These are phyloP conservation scores for Plantago coronopus DNA, from an alignment of 305 asterid species.

Conservation along the genomic window DNA sequence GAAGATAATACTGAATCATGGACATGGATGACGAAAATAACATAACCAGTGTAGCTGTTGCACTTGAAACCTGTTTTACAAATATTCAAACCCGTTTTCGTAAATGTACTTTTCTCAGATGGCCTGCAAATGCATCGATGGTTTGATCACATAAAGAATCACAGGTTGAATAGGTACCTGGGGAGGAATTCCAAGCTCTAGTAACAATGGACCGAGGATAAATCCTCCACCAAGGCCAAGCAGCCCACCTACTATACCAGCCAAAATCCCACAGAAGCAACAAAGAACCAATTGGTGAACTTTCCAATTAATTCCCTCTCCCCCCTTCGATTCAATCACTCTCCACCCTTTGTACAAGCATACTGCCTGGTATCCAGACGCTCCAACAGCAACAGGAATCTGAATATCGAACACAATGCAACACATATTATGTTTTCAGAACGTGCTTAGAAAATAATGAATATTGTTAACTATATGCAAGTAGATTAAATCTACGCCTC, in stretches of 20 bases:
- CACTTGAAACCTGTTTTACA: slow-evolving; percentile 57
- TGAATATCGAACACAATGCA: slow-evolving; percentile 26
- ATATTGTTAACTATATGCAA: not conserved
- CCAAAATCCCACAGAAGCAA: slow-evolving; percentile 59
- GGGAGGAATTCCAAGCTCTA: slow-evolving; percentile 72
- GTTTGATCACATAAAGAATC: too few species aligned
- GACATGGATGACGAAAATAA: slow-evolving; percentile 76
- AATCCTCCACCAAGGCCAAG: slow-evolving; percentile 86
- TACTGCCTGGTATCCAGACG: slow-evolving; percentile 56
- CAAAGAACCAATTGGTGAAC: slow-evolving; percentile 51
- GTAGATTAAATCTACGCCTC: too few species aligned
- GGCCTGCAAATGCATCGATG: not conserved
- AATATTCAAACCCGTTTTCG: not conserved
- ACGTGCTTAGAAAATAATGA: not conserved
- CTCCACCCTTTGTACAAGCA: slow-evolving; percentile 55
- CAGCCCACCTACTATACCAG: slow-evolving; percentile 70
- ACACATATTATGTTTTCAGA: not conserved
- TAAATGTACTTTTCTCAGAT: not conserved
- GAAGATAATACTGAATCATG: slow-evolving; percentile 59
- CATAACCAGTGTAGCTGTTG: slow-evolving; percentile 72
- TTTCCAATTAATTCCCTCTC: slow-evolving; percentile 37
- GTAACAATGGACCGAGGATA: slow-evolving; percentile 62
- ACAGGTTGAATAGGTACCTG: slow-evolving; percentile 33
- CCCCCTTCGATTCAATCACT: slow-evolving; percentile 47
- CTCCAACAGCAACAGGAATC: slow-evolving; percentile 66